Evolutionary conservation across 116 monocot genomes (phyloP), one percentile per base, ranked within the genome.

Genomic region (Phalaenopsis hybrid): DNA sequence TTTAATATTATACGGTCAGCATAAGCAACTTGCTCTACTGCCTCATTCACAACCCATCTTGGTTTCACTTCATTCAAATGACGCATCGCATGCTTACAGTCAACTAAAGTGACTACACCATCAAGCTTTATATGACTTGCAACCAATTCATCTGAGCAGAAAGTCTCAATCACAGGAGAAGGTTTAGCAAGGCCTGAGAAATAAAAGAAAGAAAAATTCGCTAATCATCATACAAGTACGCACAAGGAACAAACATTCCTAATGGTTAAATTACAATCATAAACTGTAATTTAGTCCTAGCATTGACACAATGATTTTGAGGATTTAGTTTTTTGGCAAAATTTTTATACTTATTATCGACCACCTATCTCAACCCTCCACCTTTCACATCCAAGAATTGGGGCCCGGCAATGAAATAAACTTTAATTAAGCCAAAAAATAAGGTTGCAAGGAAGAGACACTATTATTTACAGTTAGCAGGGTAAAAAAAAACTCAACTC

Each of bases 1-100:
- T 96, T 96, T 80, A 96, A 78, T 88, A 96, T 94, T 76, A 96
- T 96, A 25, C 96, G 90, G 68, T 96, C 96, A 34, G 96, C 96
- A 91, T 96, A 94, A 58, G 96, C 94, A 83, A 96, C 81, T 91
- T 96, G 96, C 86, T 96, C 94, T 69, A 96, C 94, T 41, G 92
- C 91, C 89, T 96, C 96, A 88, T 94, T 96, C 65, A 96, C 94
- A 18, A 96, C 88, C 96, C 96, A 96, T 82, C 96, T 92, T 75
- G 93, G 86, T 82, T 96, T 96, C 46, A 92, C 91, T 90, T 96
- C 96, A 88, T 94, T 87, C 87, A 96, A 59, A 91, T 94, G 96
- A 79, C 84, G 92, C 89, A 91, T 92, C 25, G 92, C 92, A 87
- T 96, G 94, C 91, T 96, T 96, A 84, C 91, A 94, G 81, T 96